Base-by-base conservation (phyloP, 805 yeast genomes). In the Cyberlindnera veronae region DNA sequence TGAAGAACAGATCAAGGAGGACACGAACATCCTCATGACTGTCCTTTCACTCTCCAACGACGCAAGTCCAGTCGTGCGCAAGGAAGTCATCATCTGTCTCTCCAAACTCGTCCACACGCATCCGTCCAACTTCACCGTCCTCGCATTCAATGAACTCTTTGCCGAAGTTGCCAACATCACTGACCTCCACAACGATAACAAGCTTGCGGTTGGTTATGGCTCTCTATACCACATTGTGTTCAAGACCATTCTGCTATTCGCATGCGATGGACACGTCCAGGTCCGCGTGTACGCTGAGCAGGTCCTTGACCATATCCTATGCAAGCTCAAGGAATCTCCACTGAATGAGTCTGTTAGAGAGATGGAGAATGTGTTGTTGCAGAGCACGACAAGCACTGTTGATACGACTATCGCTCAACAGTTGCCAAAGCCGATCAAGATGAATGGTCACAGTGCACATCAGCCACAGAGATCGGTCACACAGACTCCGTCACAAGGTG, bases 261-360 rank as follows among this genome's bases (percentile, higher is more conserved):
- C 95, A 1, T 89, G 84, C 48, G 99, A 93, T 61, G 96, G 98
- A 0, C 93, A 84, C 60, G 64, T 74, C 26, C 95, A 88, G 60
- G 89, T 90, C 6, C 78, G 76, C 42, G 74, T 74, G 34, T 69
- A 77, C 44, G 91, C 96, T 0, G 81, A 80, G 40, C 77, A 74
- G 21, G 74, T 88, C 12, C 81, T 88, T 15, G 97, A 89, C 58
- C 78, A 72, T 45, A 79, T 89, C 17, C 66, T 85, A 60, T 55
- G 76, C 35, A 74, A 77, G 42, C 63, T 91, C 38, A 63, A 61
- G 34, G 58, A 58, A 5, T 74, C 78, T 45, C 79, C 81, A 35
- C 73, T 91, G 24, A 77, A 81, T 0, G 81, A 74, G 2, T 69
- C 81, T 5, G 90, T 82, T 10, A 60, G 57, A 19, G 83, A 79